Evolutionary conservation across 345 rosid species (phyloP).

Genomic region (Excoecaria cochinchinensis): DNA sequence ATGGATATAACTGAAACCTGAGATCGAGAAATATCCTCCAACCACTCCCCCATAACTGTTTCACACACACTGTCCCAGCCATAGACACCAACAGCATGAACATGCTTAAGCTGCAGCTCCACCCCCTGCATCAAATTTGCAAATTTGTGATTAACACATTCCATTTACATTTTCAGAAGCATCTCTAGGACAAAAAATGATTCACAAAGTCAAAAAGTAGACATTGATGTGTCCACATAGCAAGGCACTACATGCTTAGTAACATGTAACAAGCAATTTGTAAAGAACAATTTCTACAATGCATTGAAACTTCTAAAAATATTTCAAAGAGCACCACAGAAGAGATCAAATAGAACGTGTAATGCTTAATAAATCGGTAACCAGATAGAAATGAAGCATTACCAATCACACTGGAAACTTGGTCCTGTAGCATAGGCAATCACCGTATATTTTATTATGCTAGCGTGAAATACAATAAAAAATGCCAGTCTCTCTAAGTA

Average conservation of each 20-base stretch:
- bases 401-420: background rate
- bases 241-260: background rate
- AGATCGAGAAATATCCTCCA: conserved; percentile 93
- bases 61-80: conserved; percentile 89
- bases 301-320: background rate
- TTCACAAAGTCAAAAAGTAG: background rate
- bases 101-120: conserved; percentile 87
- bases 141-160: conserved; percentile 24
- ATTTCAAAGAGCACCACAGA: background rate
- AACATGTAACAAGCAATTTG: too few relatives aligned
- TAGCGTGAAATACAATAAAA: background rate
- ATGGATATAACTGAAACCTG: conserved; percentile 49
- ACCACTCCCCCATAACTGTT: conserved; percentile 82
- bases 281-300: too few relatives aligned
- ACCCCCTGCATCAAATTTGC: conserved; percentile 64
- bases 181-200: background rate
- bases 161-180: conserved; percentile 15
- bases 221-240: background rate
- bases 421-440: background rate
- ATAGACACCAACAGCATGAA: conserved; percentile 76
- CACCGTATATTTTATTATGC: background rate
- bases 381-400: background rate
- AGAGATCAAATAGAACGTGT: background rate
- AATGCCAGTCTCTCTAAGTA: background rate
- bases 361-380: background rate